Conservation (phyloP, 495 filamentous ascomycete species). For the Annulohypoxylon nitens region DNA sequence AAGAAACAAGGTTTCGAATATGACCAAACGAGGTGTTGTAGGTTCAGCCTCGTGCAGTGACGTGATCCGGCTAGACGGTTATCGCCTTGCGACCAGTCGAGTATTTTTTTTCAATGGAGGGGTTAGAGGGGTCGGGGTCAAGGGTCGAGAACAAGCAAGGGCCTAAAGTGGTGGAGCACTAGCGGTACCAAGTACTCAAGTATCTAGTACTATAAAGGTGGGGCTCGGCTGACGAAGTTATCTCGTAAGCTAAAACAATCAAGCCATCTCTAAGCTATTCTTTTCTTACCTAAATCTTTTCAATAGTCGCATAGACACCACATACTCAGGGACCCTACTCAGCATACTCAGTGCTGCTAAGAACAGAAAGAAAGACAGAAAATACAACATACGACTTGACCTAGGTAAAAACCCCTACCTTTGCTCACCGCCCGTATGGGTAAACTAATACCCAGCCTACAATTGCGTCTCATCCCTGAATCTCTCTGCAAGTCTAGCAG, state of each 20-base stretch:
- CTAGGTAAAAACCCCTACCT: background rate
- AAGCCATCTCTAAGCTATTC: background rate
- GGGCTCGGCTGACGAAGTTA: conserved; percentile 31
- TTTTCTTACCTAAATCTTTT: background rate
- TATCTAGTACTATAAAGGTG: background rate
- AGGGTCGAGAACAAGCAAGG: conserved; percentile 21
- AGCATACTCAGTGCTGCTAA: no score
- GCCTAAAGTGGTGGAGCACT: conserved; percentile 15
- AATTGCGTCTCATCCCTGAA: background rate
- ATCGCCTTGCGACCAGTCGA: conserved; percentile 11
- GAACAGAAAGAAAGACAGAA: background rate
- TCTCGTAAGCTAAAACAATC: conserved; percentile 30
- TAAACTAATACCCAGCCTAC: conserved; percentile 18
- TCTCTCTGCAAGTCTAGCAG: conserved; percentile 9
- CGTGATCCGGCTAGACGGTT: conserved; percentile 14
- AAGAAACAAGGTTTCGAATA: background rate
- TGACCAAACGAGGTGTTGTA: conserved; percentile 10
- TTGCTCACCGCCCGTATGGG: conserved; percentile 33
- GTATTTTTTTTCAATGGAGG: conserved; percentile 42
- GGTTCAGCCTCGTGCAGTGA: conserved; percentile 44
- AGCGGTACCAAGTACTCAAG: background rate
- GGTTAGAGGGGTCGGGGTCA: conserved; percentile 31
- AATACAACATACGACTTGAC: background rate
- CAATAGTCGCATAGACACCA: background rate
- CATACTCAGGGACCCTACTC: no score